Conservation (phyloP, 768 basidiomycete genomes). For the Pleurotus citrinopileatus region DNA sequence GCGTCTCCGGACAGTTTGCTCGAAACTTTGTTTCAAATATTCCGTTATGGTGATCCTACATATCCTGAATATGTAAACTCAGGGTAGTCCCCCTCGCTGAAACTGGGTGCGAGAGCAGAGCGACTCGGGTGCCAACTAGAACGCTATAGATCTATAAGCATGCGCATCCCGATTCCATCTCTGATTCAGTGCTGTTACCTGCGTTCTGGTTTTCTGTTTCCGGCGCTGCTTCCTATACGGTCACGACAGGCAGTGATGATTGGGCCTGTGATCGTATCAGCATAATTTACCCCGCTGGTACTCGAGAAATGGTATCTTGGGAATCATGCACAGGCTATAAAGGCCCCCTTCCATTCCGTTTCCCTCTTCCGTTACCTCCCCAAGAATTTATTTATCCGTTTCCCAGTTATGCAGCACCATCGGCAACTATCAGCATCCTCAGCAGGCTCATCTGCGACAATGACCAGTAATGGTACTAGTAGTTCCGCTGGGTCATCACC, state of each 20-base stretch:
- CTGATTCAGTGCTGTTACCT: too few relatives aligned
- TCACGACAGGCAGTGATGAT: neutral
- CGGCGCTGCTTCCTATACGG: conserved; percentile 4
- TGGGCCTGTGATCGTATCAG: conserved; percentile 7
- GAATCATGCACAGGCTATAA: neutral
- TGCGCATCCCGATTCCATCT: conserved; percentile 2
- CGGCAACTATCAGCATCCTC: conserved; percentile 1
- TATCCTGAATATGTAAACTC: too few relatives aligned
- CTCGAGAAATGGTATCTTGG: neutral
- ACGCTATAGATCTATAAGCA: neutral
- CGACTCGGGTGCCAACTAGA: too few relatives aligned
- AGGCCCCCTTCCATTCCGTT: neutral
- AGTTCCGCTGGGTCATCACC: conserved; percentile 26
- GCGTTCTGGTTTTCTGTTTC: too few relatives aligned
- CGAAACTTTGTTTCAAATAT: conserved; percentile 1
- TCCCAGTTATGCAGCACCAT: conserved; percentile 1
- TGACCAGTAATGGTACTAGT: conserved; percentile 18
- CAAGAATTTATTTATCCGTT: neutral
- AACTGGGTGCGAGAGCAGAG: too few relatives aligned
- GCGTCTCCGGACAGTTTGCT: neutral
- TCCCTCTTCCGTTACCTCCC: neutral
- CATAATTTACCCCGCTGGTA: neutral
- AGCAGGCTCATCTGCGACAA: conserved; percentile 13
- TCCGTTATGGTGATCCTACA: neutral
- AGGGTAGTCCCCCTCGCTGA: conserved; percentile 1